phyloP scores from a whole-genome alignment of 129 eudicot species.

The Kitagawia praeruptora region DNA sequence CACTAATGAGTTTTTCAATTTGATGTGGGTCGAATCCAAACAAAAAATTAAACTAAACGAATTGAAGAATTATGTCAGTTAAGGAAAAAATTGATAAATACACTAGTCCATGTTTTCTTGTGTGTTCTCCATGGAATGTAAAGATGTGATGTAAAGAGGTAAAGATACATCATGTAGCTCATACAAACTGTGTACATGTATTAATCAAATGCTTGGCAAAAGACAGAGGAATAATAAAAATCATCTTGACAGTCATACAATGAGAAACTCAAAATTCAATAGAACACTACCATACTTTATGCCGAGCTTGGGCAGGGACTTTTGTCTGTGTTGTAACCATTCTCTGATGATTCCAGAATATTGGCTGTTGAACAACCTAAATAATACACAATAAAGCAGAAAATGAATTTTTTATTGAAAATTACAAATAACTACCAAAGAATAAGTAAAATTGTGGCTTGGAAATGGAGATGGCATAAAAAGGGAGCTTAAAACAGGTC shows the following conservation, averaged over 20 bases:
- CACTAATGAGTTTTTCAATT: too few relatives aligned
- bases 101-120: not conserved
- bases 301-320: slow-evolving; percentile 60
- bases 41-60: too few relatives aligned
- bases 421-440: not conserved
- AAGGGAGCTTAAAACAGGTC: not conserved
- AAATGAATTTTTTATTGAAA: not conserved
- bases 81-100: not conserved
- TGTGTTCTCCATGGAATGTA: not conserved
- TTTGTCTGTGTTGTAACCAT: slow-evolving; percentile 44
- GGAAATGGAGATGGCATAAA: not conserved
- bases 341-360: slow-evolving; percentile 29
- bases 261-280: not conserved
- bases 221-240: not conserved
- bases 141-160: not conserved
- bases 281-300: slow-evolving; percentile 39
- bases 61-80: not conserved
- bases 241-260: not conserved
- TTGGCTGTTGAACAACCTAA: slow-evolving; percentile 43
- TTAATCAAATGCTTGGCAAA: not conserved
- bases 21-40: too few relatives aligned
- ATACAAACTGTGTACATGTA: not conserved
- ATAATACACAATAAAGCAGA: slow-evolving; percentile 12
- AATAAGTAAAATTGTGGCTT: not conserved
- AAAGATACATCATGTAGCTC: not conserved